Evolutionary conservation across 441 rosid genomes (phyloP).

Genomic region (Eutrema salsugineum): DNA sequence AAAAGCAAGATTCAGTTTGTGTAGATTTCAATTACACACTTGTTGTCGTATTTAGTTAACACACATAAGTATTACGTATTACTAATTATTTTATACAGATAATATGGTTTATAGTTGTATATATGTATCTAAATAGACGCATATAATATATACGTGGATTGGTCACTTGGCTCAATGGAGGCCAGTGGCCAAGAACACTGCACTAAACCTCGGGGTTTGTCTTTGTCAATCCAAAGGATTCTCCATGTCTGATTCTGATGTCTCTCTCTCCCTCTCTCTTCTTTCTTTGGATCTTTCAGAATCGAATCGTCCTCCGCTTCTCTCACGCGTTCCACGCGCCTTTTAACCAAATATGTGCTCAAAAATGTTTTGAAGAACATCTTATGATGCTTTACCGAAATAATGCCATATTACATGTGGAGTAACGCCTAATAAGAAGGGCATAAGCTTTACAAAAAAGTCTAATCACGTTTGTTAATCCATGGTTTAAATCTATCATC

Average conservation of each 20-base stretch:
- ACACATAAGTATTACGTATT: not conserved
- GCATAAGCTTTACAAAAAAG: no score
- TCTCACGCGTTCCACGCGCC: constrained; percentile 8
- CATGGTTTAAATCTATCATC: no score
- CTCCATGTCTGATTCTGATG: constrained; percentile 15
- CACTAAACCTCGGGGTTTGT: constrained; percentile 32
- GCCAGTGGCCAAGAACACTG: constrained; percentile 26
- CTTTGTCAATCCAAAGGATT: constrained; percentile 32
- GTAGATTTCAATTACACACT: not conserved
- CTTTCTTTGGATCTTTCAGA: constrained; percentile 5
- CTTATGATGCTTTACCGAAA: not conserved
- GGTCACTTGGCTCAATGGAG: constrained; percentile 27
- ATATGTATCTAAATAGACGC: not conserved
- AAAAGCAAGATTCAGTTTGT: constrained; percentile 5
- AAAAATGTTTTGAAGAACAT: not conserved
- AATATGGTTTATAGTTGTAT: not conserved
- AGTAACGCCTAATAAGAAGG: not conserved
- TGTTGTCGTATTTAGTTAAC: not conserved
- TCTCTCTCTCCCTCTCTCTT: constrained; percentile 2
- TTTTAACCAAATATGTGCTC: not conserved
- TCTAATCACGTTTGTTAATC: no score
- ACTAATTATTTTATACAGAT: not conserved
- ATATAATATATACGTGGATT: not conserved
- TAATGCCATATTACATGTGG: not conserved
- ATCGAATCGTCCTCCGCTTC: not conserved